Evolutionary conservation across 2,329 filamentous ascomycete genomes (phyloP).

Genomic region (Pseudogymnoascus sp.): DNA sequence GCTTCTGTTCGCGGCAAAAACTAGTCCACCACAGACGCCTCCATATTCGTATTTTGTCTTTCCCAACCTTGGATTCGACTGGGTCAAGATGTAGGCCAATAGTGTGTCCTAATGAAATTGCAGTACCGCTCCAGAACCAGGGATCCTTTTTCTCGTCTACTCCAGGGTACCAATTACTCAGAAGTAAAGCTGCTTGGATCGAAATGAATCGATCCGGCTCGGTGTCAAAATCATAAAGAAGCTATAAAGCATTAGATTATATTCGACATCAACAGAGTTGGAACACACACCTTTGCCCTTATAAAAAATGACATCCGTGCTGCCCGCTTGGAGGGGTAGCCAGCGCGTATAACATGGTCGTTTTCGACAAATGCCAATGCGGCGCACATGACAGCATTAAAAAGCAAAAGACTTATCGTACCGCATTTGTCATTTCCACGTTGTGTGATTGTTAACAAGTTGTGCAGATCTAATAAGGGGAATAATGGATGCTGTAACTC

Average conservation of each 20-base stretch:
- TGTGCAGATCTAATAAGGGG: neutral
- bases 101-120: constrained; percentile 80
- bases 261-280: neutral
- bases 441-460: neutral
- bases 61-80: constrained; percentile 61
- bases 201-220: constrained; percentile 80
- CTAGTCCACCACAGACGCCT: constrained; percentile 96
- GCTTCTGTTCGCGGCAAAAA: constrained; percentile 84
- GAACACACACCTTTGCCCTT: constrained; percentile 50
- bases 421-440: neutral
- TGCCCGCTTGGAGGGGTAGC: constrained; percentile 68
- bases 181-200: constrained; percentile 76
- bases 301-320: constrained; percentile 81
- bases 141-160: constrained; percentile 93
- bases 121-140: constrained; percentile 95
- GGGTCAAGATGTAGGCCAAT: constrained; percentile 86
- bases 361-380: constrained; percentile 79
- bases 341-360: constrained; percentile 65
- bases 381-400: constrained; percentile 89
- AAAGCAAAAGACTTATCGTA: constrained; percentile 69
- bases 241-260: constrained; percentile 29
- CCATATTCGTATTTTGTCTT: constrained; percentile 69
- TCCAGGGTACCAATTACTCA: constrained; percentile 95
- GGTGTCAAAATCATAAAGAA: constrained; percentile 89
- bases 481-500: neutral